Evolutionary conservation across 768 basidiomycete species (phyloP).

Genomic region (Podaxis sp.): DNA sequence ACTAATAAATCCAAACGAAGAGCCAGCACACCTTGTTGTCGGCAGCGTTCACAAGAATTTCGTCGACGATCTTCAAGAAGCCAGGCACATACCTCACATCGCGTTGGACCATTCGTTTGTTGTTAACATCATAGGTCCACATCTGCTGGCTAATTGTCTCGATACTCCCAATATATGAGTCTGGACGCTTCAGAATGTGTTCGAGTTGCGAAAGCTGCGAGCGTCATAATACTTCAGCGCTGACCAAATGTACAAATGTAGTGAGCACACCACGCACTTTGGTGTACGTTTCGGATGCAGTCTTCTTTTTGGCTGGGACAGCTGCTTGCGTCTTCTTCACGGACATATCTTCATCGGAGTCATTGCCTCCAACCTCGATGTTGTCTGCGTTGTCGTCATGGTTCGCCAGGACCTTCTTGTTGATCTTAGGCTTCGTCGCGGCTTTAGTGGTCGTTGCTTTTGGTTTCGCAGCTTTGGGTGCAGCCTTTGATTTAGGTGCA

Average conservation of each 20-base stretch:
- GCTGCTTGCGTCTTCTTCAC: constrained; percentile 1
- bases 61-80: constrained; percentile 99
- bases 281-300: constrained; percentile 85
- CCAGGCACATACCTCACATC: constrained; percentile 93
- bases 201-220: constrained; percentile 87
- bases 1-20: neutral
- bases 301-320: constrained; percentile 63
- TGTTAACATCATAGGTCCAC: constrained; percentile 90
- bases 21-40: constrained; percentile 85
- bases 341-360: constrained; percentile 8
- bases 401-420: constrained; percentile 37
- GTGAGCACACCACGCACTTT: constrained; percentile 50
- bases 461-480: constrained; percentile 4
- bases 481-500: constrained; percentile 31
- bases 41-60: constrained; percentile 98
- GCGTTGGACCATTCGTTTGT: constrained; percentile 77
- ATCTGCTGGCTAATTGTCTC: constrained; percentile 82
- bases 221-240: neutral
- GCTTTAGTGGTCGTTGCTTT: neutral
- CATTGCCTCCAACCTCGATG: constrained; percentile 36
- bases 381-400: constrained; percentile 61
- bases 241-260: neutral
- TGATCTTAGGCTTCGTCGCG: neutral
- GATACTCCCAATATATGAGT: constrained; percentile 95
- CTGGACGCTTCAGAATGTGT: constrained; percentile 88